Base-by-base conservation (phyloP, 306 rosid species). In the Prinsepia uniflora region DNA sequence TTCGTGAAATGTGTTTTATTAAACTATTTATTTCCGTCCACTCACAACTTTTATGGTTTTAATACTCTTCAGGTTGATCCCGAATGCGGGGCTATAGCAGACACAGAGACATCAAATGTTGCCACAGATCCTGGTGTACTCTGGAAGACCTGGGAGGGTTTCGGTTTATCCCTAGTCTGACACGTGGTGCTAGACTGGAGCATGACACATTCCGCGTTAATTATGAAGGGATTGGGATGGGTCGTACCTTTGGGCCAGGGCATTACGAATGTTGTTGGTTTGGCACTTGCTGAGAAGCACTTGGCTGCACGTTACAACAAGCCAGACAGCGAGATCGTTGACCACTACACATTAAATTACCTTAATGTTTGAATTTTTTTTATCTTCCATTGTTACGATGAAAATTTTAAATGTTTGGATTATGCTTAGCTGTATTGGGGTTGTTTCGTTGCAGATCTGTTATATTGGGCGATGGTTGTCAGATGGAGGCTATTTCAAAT, bases 191-290 rank as follows among this genome's bases (percentile, higher is more conserved):
- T n/a, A n/a, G n/a, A n/a, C n/a, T n/a, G n/a, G n/a, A n/a, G n/a
- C n/a, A n/a, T n/a, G n/a, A n/a, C n/a, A n/a, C n/a, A n/a, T n/a
- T n/a, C n/a, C n/a, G n/a, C n/a, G n/a, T n/a, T n/a, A n/a, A n/a
- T n/a, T n/a, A n/a, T n/a, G n/a, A n/a, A n/a, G n/a, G n/a, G n/a
- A n/a, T n/a, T n/a, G n/a, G n/a, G n/a, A n/a, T n/a, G n/a, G n/a
- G n/a, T n/a, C n/a, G n/a, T n/a, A n/a, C 99, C 99, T 67, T 89
- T 95, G 73, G 99, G 99, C 57, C 99, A 95, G 85, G 99, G 99
- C 0, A 86, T 95, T 83, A 96, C 91, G 43, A 95, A 95, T 85
- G 99, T 87, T 41, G 97, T 95, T 77, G 99, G 99, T 82, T 80
- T 95, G 86, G 99, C 99, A 44, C 91, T 95, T 43, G 96, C 99